These are phyloP conservation scores for Epithele typhae DNA, from an alignment of 768 basidiomycete genomes.

Conservation along the genomic window DNA sequence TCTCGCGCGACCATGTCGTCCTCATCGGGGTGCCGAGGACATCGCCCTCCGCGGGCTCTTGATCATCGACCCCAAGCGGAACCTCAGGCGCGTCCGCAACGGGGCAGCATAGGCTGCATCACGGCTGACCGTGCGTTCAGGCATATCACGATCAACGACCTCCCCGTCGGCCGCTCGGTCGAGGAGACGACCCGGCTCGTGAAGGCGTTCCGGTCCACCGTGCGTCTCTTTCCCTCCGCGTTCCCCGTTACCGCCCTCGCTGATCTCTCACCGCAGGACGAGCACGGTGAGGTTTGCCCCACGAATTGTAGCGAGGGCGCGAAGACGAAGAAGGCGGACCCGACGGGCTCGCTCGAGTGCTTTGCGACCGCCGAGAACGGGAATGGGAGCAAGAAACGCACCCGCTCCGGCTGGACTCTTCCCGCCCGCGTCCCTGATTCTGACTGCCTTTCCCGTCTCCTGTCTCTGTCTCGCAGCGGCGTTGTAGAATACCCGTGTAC, in stretches of 20 bases:
- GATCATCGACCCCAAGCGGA: conserved; percentile 83
- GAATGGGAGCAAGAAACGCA: conserved; percentile 48
- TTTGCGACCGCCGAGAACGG: conserved; percentile 44
- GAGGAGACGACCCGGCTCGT: conserved; percentile 89
- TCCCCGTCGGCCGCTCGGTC: conserved; percentile 93
- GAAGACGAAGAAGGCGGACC: conserved; percentile 81
- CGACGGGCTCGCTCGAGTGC: conserved; percentile 69
- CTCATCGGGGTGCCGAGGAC: conserved; percentile 84
- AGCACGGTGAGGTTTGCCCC: conserved; percentile 91
- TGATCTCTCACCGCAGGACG: conserved; percentile 47
- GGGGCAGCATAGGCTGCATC: no score
- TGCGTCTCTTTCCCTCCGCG: conserved; percentile 40
- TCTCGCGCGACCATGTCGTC: conserved; percentile 83
- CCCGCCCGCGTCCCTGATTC: conserved; percentile 9
- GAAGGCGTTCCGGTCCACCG: conserved; percentile 91
- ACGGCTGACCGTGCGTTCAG: conserved; percentile 27
- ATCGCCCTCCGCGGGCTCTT: conserved; percentile 85
- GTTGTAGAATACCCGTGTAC: no score
- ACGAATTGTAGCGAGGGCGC: conserved; percentile 82
- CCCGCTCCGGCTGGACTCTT: conserved; percentile 43
- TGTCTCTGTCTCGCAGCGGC: no score
- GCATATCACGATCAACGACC: conserved; percentile 87
- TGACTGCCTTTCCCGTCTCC: no score
- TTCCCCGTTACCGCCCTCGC: background rate
- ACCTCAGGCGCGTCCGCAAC: conserved; percentile 56